phyloP scores from a whole-genome alignment of 345 rosid species.

The Nephelium lappaceum region DNA sequence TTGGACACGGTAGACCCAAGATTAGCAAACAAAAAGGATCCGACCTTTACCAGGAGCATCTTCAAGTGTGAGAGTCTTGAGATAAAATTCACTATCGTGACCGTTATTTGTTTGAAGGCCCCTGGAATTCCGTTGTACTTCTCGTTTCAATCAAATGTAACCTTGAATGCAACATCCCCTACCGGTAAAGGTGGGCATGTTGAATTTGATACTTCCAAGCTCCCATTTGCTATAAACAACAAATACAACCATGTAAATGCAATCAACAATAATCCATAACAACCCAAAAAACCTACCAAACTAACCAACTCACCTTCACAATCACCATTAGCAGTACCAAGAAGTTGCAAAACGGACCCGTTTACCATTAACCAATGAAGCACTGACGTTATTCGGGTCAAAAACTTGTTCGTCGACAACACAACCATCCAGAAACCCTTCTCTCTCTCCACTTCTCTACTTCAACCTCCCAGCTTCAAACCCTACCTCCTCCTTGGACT shows the following conservation, averaged over 20 bases:
- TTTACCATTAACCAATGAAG: too few species aligned
- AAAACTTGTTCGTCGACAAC: too few species aligned
- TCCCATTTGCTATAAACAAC: too few species aligned
- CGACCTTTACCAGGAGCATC: constrained; percentile 66
- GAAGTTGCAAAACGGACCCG: too few species aligned
- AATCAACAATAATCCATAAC: too few species aligned
- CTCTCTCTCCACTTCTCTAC: constrained; percentile 17
- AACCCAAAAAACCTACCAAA: too few species aligned
- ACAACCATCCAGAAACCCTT: too few species aligned
- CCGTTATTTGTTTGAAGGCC: constrained; percentile 56
- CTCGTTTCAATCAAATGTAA: constrained; percentile 56
- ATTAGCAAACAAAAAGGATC: constrained; percentile 74
- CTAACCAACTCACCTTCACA: too few species aligned
- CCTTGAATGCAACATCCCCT: constrained; percentile 53
- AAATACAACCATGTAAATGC: too few species aligned
- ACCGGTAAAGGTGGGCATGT: constrained; percentile 35
- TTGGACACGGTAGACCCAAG: constrained; percentile 81
- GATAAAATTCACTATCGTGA: constrained; percentile 68
- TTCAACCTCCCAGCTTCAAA: constrained; percentile 30
- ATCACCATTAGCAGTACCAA: too few species aligned
- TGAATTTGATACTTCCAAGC: too few species aligned
- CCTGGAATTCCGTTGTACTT: constrained; percentile 69
- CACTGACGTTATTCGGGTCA: too few species aligned
- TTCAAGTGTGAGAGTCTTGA: constrained; percentile 70
- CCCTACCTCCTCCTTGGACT: constrained; percentile 24